Base-by-base conservation (phyloP, 2,329 filamentous ascomycete genomes). In the Colletotrichum costaricense region DNA sequence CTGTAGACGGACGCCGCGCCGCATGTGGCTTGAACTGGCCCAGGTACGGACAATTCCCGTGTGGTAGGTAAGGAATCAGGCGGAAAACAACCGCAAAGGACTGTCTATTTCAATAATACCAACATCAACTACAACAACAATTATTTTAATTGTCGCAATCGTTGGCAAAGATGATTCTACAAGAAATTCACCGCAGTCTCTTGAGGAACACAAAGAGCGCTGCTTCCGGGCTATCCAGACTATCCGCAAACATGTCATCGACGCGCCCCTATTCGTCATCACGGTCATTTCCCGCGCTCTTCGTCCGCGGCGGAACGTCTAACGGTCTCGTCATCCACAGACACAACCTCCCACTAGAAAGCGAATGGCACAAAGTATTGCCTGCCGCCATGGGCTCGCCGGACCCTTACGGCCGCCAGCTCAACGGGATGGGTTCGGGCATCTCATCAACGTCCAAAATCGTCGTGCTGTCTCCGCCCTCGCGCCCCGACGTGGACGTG, bases 381-480 rank as follows among this genome's bases (percentile, higher is more conserved):
- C 76, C 78, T 1, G 74, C 76, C 14, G 79, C 77, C 2, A 81
- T 81, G 77, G 80, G 79, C 4, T 76, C 78, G 2, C 80, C 80
- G 19, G 69, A 72, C 24, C 60, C 68, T 2, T 66, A 69, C 49
- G 74, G 58, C 14, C 67, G 33, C 77, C 78, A 56, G 78, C 78
- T 75, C 16, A 60, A 74, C 42, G 70, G 73, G 11, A 71, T 75
- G 12, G 73, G 73, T 6, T 75, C 73, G 6, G 73, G 73, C 38
- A 67, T 74, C 54, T 75, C 73, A 7, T 75, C 73, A 26, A 75
- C 74, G 6, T 89, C 87, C 69, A 92, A 92, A 78, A 85, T 92
- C 30, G 90, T 88, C 77, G 82, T 92, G 1, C 86, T 92, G 4
- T 86, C 85, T 12, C 81, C 80, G 11, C 83, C 87, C 8, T 78